Evolutionary conservation across 2,329 filamentous ascomycete species (phyloP).

Genomic region (Orbilia blumenaviensis): DNA sequence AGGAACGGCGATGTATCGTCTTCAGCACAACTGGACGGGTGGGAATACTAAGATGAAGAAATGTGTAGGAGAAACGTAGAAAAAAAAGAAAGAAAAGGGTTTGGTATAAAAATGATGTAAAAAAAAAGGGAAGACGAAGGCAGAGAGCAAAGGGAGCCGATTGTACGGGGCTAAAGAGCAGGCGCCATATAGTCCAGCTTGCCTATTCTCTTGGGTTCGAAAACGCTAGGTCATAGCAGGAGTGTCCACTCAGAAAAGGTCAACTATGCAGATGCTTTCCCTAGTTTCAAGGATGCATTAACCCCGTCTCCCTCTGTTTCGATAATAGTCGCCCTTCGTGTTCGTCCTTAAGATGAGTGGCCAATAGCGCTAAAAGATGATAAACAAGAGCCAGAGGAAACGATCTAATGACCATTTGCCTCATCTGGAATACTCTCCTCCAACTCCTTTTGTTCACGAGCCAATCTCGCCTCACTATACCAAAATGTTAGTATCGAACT

Average conservation of each 20-base stretch:
- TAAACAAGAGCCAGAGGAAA: not conserved
- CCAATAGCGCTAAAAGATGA: constrained; percentile 15
- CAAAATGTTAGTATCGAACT: constrained; percentile 21
- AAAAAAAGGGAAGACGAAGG: not conserved
- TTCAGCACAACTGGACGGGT: constrained; percentile 11
- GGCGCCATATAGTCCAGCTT: constrained; percentile 12
- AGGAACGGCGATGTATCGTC: constrained; percentile 26
- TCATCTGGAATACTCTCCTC: constrained; percentile 50
- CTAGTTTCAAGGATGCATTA: constrained; percentile 3
- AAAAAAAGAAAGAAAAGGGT: constrained; percentile 20
- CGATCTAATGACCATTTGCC: constrained; percentile 39
- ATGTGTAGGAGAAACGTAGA: constrained; percentile 28
- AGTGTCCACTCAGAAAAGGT: not conserved
- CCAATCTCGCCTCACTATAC: constrained; percentile 58
- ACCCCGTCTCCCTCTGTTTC: constrained; percentile 5
- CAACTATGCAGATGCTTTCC: not conserved
- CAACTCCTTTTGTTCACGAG: constrained; percentile 56
- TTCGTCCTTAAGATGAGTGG: constrained; percentile 1
- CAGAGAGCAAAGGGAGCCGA: not conserved
- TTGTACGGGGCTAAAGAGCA: constrained; percentile 1
- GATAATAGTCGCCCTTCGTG: constrained; percentile 2
- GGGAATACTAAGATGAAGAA: constrained; percentile 47
- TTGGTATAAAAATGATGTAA: constrained; percentile 13
- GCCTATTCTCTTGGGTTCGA: not conserved
- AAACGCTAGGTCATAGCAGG: not conserved